Evolutionary conservation across 768 basidiomycete species (phyloP).

Genomic region (Albatrellus ellisii): DNA sequence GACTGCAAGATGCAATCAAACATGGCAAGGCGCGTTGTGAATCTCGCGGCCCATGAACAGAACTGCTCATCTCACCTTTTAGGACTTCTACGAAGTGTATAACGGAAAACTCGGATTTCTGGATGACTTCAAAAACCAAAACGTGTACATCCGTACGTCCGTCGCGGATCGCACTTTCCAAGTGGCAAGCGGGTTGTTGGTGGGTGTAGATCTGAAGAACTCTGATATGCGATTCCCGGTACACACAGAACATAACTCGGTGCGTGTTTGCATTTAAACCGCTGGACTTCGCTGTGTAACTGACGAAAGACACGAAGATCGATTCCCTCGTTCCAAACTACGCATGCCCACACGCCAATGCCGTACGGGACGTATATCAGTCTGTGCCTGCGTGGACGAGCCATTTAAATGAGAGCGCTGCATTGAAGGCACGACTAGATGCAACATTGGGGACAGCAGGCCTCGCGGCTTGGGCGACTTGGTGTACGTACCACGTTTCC

Average conservation of each 20-base stretch:
- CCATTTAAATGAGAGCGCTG: slow-evolving; percentile 25
- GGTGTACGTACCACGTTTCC: slow-evolving; percentile 24
- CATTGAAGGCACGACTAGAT: slow-evolving; percentile 26
- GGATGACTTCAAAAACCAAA: slow-evolving; percentile 19
- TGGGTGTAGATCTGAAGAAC: slow-evolving; percentile 30
- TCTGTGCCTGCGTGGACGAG: slow-evolving; percentile 33
- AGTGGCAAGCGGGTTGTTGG: slow-evolving; percentile 31
- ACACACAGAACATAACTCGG: slow-evolving; percentile 28
- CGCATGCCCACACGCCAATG: slow-evolving; percentile 27
- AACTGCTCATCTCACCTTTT: not conserved
- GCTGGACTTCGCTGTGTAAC: not conserved
- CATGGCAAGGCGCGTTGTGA: slow-evolving; percentile 26
- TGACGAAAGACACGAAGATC: slow-evolving; percentile 21
- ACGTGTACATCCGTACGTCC: slow-evolving; percentile 31
- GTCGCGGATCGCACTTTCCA: slow-evolving; percentile 35
- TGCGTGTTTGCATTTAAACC: slow-evolving; percentile 14
- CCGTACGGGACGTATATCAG: slow-evolving; percentile 28
- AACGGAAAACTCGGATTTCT: slow-evolving; percentile 24
- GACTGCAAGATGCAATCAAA: slow-evolving; percentile 27
- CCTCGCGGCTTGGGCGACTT: slow-evolving; percentile 28
- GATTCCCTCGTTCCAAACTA: slow-evolving; percentile 35
- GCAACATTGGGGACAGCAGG: slow-evolving; percentile 27
- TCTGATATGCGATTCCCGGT: slow-evolving; percentile 24
- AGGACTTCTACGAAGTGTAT: slow-evolving; percentile 39
- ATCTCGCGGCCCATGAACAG: not conserved